Conservation (phyloP, 1,284 basidiomycete genomes). For the Prillingera fragicola region DNA sequence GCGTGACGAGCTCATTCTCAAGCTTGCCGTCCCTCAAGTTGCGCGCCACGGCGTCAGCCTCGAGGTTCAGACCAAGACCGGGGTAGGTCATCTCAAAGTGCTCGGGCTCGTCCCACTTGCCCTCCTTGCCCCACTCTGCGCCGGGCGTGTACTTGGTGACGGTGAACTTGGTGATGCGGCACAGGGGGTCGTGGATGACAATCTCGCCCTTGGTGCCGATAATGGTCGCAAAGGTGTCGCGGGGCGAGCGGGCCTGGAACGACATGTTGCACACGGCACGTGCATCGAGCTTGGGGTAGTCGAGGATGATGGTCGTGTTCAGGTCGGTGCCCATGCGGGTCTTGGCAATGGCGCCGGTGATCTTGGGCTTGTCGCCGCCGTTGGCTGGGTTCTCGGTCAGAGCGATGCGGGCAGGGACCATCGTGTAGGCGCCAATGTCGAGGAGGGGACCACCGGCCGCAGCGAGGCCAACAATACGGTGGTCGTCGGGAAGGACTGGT, state of each 20-base stretch:
- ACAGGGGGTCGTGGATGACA: conserved; percentile 5
- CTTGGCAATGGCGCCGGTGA: conserved; percentile 37
- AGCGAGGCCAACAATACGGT: conserved; percentile 47
- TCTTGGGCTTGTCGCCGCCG: conserved; percentile 23
- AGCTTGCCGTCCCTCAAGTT: conserved; percentile 38
- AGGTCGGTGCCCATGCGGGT: conserved; percentile 43
- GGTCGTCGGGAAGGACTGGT: conserved; percentile 22
- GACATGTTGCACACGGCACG: conserved; percentile 10
- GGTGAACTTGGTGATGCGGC: conserved; percentile 7
- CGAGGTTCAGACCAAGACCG: conserved; percentile 41
- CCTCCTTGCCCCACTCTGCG: conserved; percentile 5
- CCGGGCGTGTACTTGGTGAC: neutral
- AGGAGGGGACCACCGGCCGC: conserved; percentile 51
- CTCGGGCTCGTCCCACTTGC: conserved; percentile 19
- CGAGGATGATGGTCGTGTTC: conserved; percentile 36
- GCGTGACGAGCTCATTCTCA: conserved; percentile 37
- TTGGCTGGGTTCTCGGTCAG: conserved; percentile 38
- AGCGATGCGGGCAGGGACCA: conserved; percentile 5
- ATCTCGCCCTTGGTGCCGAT: conserved; percentile 11
- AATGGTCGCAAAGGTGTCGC: conserved; percentile 4
- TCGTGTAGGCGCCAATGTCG: conserved; percentile 50
- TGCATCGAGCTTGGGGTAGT: conserved; percentile 38
- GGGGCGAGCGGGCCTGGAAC: conserved; percentile 5
- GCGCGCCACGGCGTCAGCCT: conserved; percentile 48
- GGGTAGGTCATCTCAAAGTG: conserved; percentile 29